Base-by-base conservation (phyloP, 768 basidiomycete genomes). In the Boletus subcaerulescens region DNA sequence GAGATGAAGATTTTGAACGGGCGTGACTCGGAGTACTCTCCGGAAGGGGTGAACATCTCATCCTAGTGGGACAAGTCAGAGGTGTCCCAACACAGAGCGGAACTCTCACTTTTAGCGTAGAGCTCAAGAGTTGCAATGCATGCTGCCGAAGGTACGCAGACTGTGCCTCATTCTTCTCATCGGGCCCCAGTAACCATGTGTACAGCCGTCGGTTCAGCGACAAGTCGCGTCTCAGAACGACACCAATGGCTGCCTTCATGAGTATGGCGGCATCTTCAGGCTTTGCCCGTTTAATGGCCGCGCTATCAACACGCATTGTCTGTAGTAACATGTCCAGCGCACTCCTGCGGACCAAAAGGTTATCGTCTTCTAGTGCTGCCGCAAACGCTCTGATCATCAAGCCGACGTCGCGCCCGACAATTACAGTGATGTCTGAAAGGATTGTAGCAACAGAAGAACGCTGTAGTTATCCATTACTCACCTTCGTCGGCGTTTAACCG, bases 1-100 rank as follows among this genome's bases (percentile, higher is more conserved):
- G 93, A 95, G 22, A 98, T 87, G 69, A 97, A 95, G 33, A 98
- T 89, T 72, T 95, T 96, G 81, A 94, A 98, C 0, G 97, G 93
- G 24, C 91, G 76, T 4, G 89, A 88, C 57, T 87, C 85, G 1
- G 87, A 76, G 60, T 92, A 93, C 53, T 86, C 84, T 47, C 80
- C 78, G 3, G 84, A 85, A 3, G 86, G 86, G 12, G 77, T 72
- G 56, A 82, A 76, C 90, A 94, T 93, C 58, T 94, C 91, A 43
- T 79, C 77, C 87, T 93, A 62, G 45, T 24, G 39, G 45, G 46
- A 29, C 31, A 45, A 45, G 50, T 70, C 26, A 69, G 55, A 52
- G 22, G 12, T 36, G n/a, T 35, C 35, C 31, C 17, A 33, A 32
- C 58, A 9, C 24, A 9, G n/a, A 20, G 36, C 24, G 32, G 26